Evolutionary conservation across 2,329 filamentous ascomycete species (phyloP).

Genomic region (Endothia cerciana): DNA sequence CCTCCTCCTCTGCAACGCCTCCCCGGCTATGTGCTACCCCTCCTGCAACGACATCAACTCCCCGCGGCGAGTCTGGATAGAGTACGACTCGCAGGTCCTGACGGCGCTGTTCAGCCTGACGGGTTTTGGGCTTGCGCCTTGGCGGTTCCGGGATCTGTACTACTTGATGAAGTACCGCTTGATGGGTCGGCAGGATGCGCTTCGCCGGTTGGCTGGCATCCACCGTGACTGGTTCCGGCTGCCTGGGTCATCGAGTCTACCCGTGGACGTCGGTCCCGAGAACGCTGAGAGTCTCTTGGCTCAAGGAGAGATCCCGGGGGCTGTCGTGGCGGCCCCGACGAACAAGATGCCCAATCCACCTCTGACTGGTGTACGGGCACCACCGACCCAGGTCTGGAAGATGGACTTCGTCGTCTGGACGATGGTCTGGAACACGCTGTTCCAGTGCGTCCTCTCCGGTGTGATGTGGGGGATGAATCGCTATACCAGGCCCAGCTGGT

Average conservation of each 20-base stretch:
- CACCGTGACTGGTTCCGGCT: constrained; percentile 78
- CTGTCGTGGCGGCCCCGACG: constrained; percentile 64
- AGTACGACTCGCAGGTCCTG: constrained; percentile 81
- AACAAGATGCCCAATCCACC: constrained; percentile 67
- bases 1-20: constrained; percentile 76
- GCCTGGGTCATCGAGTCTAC: constrained; percentile 64
- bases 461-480: constrained; percentile 86
- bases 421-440: constrained; percentile 77
- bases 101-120: constrained; percentile 87
- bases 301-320: constrained; percentile 43
- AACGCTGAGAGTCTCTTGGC: constrained; percentile 47
- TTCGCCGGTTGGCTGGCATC: constrained; percentile 73
- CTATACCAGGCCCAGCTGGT: constrained; percentile 75
- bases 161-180: constrained; percentile 70
- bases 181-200: constrained; percentile 53
- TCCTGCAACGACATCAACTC: constrained; percentile 74
- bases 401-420: constrained; percentile 80
- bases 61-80: constrained; percentile 81
- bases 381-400: constrained; percentile 72
- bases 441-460: constrained; percentile 72
- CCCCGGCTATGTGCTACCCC: constrained; percentile 73
- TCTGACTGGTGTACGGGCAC: constrained; percentile 72
- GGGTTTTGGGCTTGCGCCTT: constrained; percentile 81
- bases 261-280: constrained; percentile 55
- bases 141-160: constrained; percentile 81